Conservation (phyloP, 169 alveolate species). For the Plasmodium gonderi region DNA sequence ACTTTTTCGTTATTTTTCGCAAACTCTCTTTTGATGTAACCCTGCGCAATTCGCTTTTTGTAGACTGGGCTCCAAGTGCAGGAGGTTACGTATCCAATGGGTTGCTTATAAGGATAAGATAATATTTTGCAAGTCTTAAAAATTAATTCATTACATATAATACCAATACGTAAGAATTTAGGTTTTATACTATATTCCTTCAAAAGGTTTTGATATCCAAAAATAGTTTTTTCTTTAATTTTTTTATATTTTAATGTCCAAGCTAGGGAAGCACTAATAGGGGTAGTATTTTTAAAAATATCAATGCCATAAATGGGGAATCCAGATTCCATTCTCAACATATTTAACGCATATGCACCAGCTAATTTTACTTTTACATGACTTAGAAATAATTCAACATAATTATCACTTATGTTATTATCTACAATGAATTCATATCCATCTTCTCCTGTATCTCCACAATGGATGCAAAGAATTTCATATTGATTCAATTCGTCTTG, state of each 20-base stretch:
- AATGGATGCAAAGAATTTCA: conserved; percentile 65
- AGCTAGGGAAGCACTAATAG: conserved; percentile 80
- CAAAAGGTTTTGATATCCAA: conserved; percentile 77
- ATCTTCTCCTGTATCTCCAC: conserved; percentile 85
- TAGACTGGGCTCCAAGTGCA: conserved; percentile 76
- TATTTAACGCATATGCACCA: conserved; percentile 81
- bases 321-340: conserved; percentile 85
- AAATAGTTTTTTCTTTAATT: conserved; percentile 73
- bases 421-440: conserved; percentile 81
- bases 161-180: conserved; percentile 52
- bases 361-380: conserved; percentile 70
- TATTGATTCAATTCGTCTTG: conserved; percentile 5
- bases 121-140: conserved; percentile 73
- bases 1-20: conserved; percentile 72
- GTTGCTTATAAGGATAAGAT: conserved; percentile 69
- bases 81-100: conserved; percentile 69
- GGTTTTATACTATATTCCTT: conserved; percentile 63
- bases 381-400: conserved; percentile 63
- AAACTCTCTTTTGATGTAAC: conserved; percentile 72
- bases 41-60: conserved; percentile 71
- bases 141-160: conserved; percentile 51
- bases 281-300: conserved; percentile 80
- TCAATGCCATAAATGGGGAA: conserved; percentile 79
- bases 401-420: conserved; percentile 26
- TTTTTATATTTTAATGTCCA: conserved; percentile 82